Percentiles rank a stretch among this genome's conserved stretches.
Evolutionary conservation across 2,329 filamentous ascomycete genomes (phyloP).

Genomic region (Colletotrichum sp.): DNA sequence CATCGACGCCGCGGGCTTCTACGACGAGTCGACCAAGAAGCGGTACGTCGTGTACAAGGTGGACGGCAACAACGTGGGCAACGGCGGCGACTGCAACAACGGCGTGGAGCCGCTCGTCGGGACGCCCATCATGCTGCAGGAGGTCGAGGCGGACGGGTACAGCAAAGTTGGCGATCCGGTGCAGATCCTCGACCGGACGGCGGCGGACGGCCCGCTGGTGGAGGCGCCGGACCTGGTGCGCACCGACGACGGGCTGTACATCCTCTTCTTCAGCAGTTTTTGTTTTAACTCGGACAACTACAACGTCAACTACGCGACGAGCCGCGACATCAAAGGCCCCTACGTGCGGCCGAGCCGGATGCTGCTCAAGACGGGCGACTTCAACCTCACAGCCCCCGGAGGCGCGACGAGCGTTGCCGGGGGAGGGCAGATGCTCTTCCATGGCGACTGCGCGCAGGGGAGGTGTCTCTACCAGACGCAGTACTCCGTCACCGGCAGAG

Average conservation of each 20-base stretch:
- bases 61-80: constrained; percentile 62
- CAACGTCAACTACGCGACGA: constrained; percentile 64
- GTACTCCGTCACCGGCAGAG: constrained; percentile 13
- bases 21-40: constrained; percentile 53
- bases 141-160: constrained; percentile 53
- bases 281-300: constrained; percentile 61
- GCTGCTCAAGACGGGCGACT: constrained; percentile 40
- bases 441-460: constrained; percentile 35
- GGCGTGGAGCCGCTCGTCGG: constrained; percentile 40
- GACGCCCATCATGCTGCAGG: constrained; percentile 64
- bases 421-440: constrained; percentile 36
- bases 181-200: constrained; percentile 48
- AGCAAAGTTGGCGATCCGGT: constrained; percentile 56
- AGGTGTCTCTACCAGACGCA: constrained; percentile 40
- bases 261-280: constrained; percentile 67
- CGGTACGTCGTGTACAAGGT: constrained; percentile 70
- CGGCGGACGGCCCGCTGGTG: constrained; percentile 57
- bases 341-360: constrained; percentile 35
- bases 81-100: constrained; percentile 50
- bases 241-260: constrained; percentile 54
- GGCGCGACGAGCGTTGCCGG: constrained; percentile 39
- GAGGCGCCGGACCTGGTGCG: constrained; percentile 63
- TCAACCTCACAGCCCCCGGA: constrained; percentile 43
- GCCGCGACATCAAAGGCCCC: constrained; percentile 39
- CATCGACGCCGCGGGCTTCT: constrained; percentile 67